Percentiles rank a stretch among this genome's conserved stretches.
These are phyloP conservation scores for Cicer yamashitae DNA, from an alignment of 306 rosid species.

Conservation along the genomic window DNA sequence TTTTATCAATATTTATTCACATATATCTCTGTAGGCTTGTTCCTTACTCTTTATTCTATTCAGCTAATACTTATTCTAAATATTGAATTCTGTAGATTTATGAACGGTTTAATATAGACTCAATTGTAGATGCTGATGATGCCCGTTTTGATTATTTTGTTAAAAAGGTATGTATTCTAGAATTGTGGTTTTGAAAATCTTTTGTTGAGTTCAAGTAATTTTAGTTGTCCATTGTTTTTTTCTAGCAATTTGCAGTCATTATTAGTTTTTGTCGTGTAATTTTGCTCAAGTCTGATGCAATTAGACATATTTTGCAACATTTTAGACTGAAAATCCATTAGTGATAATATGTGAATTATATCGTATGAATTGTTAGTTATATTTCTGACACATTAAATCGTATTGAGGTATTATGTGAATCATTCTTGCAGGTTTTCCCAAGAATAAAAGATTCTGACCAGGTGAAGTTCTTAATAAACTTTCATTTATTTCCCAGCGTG, in stretches of 20 bases:
- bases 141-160: constrained; percentile 87
- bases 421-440: constrained; percentile 80
- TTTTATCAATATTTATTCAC: constrained; percentile 27
- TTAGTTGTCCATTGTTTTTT: constrained; percentile 22
- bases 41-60: constrained; percentile 1
- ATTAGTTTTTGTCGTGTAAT: neutral
- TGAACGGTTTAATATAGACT: constrained; percentile 69
- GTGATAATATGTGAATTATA: neutral
- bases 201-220: constrained; percentile 18
- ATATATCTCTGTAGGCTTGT: constrained; percentile 20
- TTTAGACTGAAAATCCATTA: neutral
- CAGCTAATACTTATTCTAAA: constrained; percentile 37
- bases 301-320: constrained; percentile 16
- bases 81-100: constrained; percentile 62
- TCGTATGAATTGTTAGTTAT: neutral
- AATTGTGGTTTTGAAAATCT: constrained; percentile 11
- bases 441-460: constrained; percentile 76
- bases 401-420: constrained; percentile 35
- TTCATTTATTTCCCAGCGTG: neutral
- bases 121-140: constrained; percentile 73
- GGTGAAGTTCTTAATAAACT: constrained; percentile 50
- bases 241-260: constrained; percentile 16
- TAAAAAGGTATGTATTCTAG: constrained; percentile 63
- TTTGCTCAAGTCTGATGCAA: constrained; percentile 34
- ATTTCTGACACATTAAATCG: neutral